These are phyloP conservation scores for Tanozyma kutaoensis DNA, from an alignment of 805 yeast genomes.

Conservation along the genomic window DNA sequence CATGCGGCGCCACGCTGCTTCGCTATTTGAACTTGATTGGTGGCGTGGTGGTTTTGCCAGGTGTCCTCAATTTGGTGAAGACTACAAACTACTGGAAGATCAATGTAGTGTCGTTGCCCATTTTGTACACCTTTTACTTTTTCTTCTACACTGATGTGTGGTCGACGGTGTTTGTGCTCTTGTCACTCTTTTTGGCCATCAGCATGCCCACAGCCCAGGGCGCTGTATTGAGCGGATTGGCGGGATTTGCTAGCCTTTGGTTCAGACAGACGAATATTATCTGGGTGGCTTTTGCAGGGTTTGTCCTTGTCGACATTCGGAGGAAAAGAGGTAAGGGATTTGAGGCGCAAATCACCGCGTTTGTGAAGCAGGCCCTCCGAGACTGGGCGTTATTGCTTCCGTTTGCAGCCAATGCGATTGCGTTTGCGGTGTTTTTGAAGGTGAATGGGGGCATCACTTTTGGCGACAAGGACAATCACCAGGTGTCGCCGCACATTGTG, in stretches of 20 bases:
- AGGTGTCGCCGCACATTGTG: conserved; percentile 54
- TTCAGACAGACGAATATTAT: conserved; percentile 88
- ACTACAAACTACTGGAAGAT: conserved; percentile 10
- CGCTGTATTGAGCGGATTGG: conserved; percentile 30
- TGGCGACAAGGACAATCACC: conserved; percentile 86
- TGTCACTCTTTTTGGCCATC: conserved; percentile 36
- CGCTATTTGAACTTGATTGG: conserved; percentile 52
- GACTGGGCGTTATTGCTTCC: conserved; percentile 28
- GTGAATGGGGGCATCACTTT: conserved; percentile 76
- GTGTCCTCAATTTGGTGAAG: conserved; percentile 18
- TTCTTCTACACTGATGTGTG: conserved; percentile 90
- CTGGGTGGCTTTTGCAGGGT: conserved; percentile 61
- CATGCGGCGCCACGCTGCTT: conserved; percentile 17
- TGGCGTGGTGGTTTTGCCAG: conserved; percentile 41
- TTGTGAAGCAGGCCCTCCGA: conserved; percentile 2
- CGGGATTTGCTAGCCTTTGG: conserved; percentile 51
- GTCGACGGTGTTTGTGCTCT: conserved; percentile 62
- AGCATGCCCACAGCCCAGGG: conserved; percentile 8
- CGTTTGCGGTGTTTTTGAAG: conserved; percentile 45
- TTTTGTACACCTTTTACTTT: conserved; percentile 58
- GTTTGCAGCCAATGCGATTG: conserved; percentile 33
- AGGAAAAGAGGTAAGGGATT: conserved; percentile 8
- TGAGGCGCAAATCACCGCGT: neutral
- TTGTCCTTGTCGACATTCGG: conserved; percentile 37
- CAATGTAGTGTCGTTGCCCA: conserved; percentile 41